Base-by-base conservation (phyloP, 192 early-diverging fungal genomes). In the Coemansia sp. region DNA sequence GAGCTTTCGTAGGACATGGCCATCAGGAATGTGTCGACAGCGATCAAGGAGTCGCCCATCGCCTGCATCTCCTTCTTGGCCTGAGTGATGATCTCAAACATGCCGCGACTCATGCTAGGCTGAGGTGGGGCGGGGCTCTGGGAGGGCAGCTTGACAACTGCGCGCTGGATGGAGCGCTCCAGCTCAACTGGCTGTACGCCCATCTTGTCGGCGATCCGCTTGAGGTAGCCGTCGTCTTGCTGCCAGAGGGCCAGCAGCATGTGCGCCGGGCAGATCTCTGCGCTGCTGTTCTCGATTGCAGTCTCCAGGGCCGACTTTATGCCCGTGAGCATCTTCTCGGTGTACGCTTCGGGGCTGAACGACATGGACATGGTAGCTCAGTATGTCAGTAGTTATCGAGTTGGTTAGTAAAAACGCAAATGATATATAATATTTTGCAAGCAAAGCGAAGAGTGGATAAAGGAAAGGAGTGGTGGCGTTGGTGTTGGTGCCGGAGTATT, bases 31-130 rank as follows among this genome's bases (percentile, higher is more conserved):
- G 96, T 95, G 74, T 98, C 94, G 17, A 97, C 82, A 6, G 92
- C 89, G 40, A 99, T 83, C 70, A 90, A 92, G 6, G 91, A 88
- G 68, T 99, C 96, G 64, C 94, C 93, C 80, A 96, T 94, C 29
- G 84, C 82, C 67, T 94, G 93, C 74, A 91, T 88, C 46, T 93
- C 79, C 43, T 91, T 89, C 68, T 95, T 89, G 20, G 97, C 94
- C 60, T 85, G 79, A 4, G 87, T 70, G 1, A 98, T 76, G 22
- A 93, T 45, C 41, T 89, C 90, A 38, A 70, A 68, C 20, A 91
- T 67, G 54, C 86, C 78, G 1, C 88, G 83, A 25, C 86, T 83
- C 36, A 96, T 85, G 0, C 86, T 83, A 4, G 96, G 61, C 24
- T 93, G 86, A 1, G 85, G 71, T 0, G 96, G 97, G 6, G 96